Evolutionary conservation across 768 basidiomycete species (phyloP).

Genomic region (Chalciporus chontae): DNA sequence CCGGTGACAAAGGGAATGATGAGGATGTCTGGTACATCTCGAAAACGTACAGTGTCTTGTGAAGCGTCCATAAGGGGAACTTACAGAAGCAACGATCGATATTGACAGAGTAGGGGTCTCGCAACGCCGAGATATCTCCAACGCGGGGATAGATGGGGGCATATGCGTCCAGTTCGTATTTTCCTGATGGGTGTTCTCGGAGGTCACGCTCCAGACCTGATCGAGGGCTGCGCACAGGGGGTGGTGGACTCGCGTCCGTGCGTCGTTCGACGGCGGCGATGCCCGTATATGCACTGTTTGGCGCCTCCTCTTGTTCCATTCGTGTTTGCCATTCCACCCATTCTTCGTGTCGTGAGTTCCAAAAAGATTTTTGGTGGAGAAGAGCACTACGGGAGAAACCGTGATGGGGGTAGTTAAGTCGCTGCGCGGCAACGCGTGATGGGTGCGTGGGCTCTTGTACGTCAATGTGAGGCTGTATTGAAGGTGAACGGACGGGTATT

Average conservation of each 20-base stretch:
- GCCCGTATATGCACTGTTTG: constrained; percentile 27
- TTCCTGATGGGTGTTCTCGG: constrained; percentile 1
- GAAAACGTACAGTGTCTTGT: constrained; percentile 62
- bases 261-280: constrained; percentile 10
- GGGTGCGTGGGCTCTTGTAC: constrained; percentile 2
- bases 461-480: constrained; percentile 3
- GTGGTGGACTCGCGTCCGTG: constrained; percentile 6
- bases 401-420: constrained; percentile 50
- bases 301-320: constrained; percentile 4
- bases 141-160: constrained; percentile 50
- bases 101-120: constrained; percentile 53
- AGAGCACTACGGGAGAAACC: constrained; percentile 63
- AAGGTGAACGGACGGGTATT: constrained; percentile 18
- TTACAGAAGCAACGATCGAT: constrained; percentile 58
- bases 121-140: constrained; percentile 57
- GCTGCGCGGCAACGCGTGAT: constrained; percentile 22
- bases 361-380: constrained; percentile 58
- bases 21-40: constrained; percentile 42
- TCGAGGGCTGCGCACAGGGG: constrained; percentile 18
- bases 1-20: background rate
- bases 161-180: constrained; percentile 14
- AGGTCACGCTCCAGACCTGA: constrained; percentile 33
- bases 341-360: constrained; percentile 53
- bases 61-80: constrained; percentile 62
- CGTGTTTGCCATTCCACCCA: constrained; percentile 39